Evolutionary conservation across 169 alveolate species (phyloP), one percentile per base, ranked within the genome.

Genomic region (Eimeria nieschulzi): DNA sequence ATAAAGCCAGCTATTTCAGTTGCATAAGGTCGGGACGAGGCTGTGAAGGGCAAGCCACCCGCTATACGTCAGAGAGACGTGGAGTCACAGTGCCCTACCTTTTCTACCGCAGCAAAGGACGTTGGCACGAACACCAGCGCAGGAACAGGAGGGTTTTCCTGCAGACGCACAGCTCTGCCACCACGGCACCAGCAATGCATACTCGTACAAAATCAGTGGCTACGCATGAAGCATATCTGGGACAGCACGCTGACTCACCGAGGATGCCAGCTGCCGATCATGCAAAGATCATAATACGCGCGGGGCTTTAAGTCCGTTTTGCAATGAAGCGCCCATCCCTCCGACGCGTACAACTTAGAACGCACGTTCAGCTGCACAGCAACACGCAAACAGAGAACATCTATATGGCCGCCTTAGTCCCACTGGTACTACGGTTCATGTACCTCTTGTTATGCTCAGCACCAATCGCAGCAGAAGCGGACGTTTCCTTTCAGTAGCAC

Each of bases 81-180:
- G 23, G 5, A 59, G 23, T 59, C n/a, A 15, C 68, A 5, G 23
- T 15, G n/a, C 2, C 1, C 33, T 25, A 82, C 90, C 90, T 82
- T 25, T 64, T 90, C 93, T 19, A 51, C 90, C 10, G 90, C 93
- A 55, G 90, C 93, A 19, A 76, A 76, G 63, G 93, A 66, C 23
- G 90, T 90, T 21, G 93, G 93, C 85, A 83, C 71, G 53, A 90
- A 90, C 80, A 90, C 83, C 9, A 90, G 90, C 55, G 68, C 73
- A 17, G 90, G 76, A 39, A 39, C 73, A 17, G 90, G 76, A 39
- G 78, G 55, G 6, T 33, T 63, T n/a, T 51, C 90, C 90, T 82
- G 90, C 59, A 61, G 46, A 10, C 78, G 33, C 66, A 61, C 39
- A 39, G 19, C 15, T 39, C n/a, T 19, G 7, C 71, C 1, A 23